Evolutionary conservation across 257 asterid genomes (phyloP).

Genomic region (Ilex asprella): DNA sequence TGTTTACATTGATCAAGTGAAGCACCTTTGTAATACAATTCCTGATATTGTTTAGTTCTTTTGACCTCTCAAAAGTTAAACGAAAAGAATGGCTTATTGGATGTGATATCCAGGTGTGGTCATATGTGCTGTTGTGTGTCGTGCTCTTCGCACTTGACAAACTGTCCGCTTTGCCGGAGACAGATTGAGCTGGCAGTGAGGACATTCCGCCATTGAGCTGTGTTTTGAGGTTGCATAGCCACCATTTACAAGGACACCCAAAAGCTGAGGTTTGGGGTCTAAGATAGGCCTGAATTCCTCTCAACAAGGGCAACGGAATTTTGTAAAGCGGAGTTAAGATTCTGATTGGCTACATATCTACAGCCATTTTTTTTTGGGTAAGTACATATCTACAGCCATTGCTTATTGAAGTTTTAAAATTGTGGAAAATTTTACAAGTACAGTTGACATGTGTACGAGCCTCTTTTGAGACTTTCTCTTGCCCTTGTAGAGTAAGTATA

Average conservation of each 20-base stretch:
- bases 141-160: conserved; percentile 82
- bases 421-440: no score
- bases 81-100: conserved; percentile 4
- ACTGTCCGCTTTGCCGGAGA: conserved; percentile 90
- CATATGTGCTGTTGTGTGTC: conserved; percentile 96
- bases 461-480: no score
- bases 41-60: not conserved
- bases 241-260: not conserved
- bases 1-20: not conserved
- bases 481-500: no score
- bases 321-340: no score
- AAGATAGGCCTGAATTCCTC: not conserved
- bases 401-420: no score
- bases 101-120: conserved; percentile 73
- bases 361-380: no score
- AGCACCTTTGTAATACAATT: not conserved
- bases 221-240: conserved; percentile 3
- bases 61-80: not conserved
- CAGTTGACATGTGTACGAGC: no score
- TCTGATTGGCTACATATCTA: no score
- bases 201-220: conserved; percentile 75
- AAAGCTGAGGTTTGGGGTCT: conserved; percentile 13
- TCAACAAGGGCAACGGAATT: no score
- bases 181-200: conserved; percentile 67
- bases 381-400: no score